A percentile compares a stretch with the other conserved stretches of the same genome.
These are phyloP conservation scores for Pseudonitzschia delicatissima DNA, from an alignment of 108 stramenopile genomes.

Conservation along the genomic window DNA sequence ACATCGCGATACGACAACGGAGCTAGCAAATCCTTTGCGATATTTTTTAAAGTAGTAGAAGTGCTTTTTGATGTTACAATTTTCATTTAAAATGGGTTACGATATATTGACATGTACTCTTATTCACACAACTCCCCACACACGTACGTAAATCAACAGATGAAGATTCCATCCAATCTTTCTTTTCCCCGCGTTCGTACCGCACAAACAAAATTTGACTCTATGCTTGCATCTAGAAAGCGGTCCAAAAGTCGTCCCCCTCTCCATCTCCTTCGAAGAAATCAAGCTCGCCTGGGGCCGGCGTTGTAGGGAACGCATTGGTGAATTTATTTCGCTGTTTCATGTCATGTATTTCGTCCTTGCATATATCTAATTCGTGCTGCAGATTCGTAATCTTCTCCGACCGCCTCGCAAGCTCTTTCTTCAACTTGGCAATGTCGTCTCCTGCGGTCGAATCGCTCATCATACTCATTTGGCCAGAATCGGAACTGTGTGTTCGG, in stretches of 20 bases:
- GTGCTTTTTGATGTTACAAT: too few species aligned
- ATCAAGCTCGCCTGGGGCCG: constrained; percentile 17
- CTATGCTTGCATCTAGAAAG: not conserved
- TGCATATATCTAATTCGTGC: constrained; percentile 24
- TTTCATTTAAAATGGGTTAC: too few species aligned
- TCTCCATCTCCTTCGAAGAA: constrained; percentile 33
- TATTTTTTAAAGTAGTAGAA: too few species aligned
- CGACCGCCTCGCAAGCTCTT: constrained; percentile 25
- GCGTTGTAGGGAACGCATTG: not conserved
- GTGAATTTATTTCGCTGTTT: constrained; percentile 17
- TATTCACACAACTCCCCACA: too few species aligned
- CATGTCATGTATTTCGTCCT: constrained; percentile 29
- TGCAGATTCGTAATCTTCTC: constrained; percentile 31
- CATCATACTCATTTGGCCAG: not conserved
- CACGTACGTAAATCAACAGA: too few species aligned
- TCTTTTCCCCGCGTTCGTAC: not conserved
- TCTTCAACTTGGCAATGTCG: constrained; percentile 29
- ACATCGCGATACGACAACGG: too few species aligned
- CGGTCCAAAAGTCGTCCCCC: constrained; percentile 24
- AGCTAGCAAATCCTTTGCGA: too few species aligned
- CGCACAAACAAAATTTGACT: not conserved
- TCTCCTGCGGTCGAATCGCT: constrained; percentile 15
- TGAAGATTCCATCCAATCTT: too few species aligned
- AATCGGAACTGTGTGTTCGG: constrained; percentile 10
- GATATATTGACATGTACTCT: too few species aligned